phyloP scores from a whole-genome alignment of 495 filamentous ascomycete genomes.

The Hypoxylon crocopeplum region DNA sequence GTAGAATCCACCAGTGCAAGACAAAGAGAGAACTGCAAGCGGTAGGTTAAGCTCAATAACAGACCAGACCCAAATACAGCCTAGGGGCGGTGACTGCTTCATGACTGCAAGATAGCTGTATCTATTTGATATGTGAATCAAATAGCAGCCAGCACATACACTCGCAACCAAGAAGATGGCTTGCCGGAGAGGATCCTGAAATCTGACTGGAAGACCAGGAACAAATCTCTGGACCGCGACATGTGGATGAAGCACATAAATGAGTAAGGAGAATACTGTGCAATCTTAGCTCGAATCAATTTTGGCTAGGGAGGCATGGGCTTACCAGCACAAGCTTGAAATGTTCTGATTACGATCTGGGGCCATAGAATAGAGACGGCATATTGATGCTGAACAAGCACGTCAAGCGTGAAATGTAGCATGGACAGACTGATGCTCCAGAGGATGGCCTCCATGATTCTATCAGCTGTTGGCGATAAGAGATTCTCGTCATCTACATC shows the following conservation, averaged over 20 bases:
- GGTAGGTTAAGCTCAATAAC: slow-evolving; percentile 83
- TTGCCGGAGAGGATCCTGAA: slow-evolving; percentile 60
- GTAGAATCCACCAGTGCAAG: slow-evolving; percentile 67
- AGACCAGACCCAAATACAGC: slow-evolving; percentile 92
- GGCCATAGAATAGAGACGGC: slow-evolving; percentile 68
- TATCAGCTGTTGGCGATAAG: slow-evolving; percentile 54
- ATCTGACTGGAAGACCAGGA: slow-evolving; percentile 52
- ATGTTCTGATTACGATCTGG: slow-evolving; percentile 59
- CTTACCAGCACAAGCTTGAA: slow-evolving; percentile 59
- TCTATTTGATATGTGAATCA: slow-evolving; percentile 80
- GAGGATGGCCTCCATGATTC: slow-evolving; percentile 66
- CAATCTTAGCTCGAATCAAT: slow-evolving; percentile 15
- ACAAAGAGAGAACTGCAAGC: slow-evolving; percentile 66
- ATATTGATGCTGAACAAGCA: slow-evolving; percentile 92
- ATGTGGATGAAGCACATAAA: slow-evolving; percentile 66
- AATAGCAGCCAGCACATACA: slow-evolving; percentile 69
- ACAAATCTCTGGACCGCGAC: slow-evolving; percentile 48
- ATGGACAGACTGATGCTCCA: slow-evolving; percentile 75
- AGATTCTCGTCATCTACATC: slow-evolving; percentile 38
- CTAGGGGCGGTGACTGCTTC: slow-evolving; percentile 89
- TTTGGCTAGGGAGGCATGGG: neutral
- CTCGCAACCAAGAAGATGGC: slow-evolving; percentile 64
- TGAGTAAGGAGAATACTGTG: slow-evolving; percentile 66
- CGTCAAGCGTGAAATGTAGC: slow-evolving; percentile 86
- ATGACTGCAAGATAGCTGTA: slow-evolving; percentile 85